phyloP scores from a whole-genome alignment of 306 rosid genomes.

The Sicyos baderoa region DNA sequence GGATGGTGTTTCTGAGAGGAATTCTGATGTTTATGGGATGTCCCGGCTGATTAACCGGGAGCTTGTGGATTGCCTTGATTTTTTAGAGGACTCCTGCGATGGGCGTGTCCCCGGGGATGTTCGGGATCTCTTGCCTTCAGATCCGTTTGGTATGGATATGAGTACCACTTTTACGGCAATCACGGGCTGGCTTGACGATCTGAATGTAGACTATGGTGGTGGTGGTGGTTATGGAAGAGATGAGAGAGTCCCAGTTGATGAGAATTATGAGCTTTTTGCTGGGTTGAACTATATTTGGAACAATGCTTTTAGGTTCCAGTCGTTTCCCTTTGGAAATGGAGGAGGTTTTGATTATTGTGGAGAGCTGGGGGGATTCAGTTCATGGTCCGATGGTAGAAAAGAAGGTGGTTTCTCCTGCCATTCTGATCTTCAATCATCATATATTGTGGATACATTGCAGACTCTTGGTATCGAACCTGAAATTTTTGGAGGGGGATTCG shows the following conservation, averaged over 20 bases:
- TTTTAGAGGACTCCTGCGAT: constrained; percentile 51
- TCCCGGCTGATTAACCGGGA: constrained; percentile 41
- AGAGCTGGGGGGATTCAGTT: constrained; percentile 24
- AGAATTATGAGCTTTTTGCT: constrained; percentile 31
- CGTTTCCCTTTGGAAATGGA: constrained; percentile 26
- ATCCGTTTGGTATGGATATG: constrained; percentile 57
- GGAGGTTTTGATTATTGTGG: constrained; percentile 23
- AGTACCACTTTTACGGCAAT: constrained; percentile 39
- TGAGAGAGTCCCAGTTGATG: constrained; percentile 29
- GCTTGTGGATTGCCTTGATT: constrained; percentile 52
- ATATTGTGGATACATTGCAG: neutral
- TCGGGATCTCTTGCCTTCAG: constrained; percentile 47
- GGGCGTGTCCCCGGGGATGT: constrained; percentile 46
- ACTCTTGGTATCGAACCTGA: neutral
- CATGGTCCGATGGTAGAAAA: constrained; percentile 1
- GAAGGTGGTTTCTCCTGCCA: constrained; percentile 21
- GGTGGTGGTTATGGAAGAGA: constrained; percentile 27
- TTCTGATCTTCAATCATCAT: constrained; percentile 7
- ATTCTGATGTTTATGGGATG: constrained; percentile 43
- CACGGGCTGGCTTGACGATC: constrained; percentile 38
- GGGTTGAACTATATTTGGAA: constrained; percentile 42
- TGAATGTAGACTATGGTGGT: constrained; percentile 22
- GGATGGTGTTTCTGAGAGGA: constrained; percentile 49
- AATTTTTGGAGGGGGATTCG: neutral
- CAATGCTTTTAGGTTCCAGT: constrained; percentile 29